Evolutionary conservation across 2,329 filamentous ascomycete genomes (phyloP), one percentile per base, ranked within the genome.

Genomic region (Cryphonectria naterciae): DNA sequence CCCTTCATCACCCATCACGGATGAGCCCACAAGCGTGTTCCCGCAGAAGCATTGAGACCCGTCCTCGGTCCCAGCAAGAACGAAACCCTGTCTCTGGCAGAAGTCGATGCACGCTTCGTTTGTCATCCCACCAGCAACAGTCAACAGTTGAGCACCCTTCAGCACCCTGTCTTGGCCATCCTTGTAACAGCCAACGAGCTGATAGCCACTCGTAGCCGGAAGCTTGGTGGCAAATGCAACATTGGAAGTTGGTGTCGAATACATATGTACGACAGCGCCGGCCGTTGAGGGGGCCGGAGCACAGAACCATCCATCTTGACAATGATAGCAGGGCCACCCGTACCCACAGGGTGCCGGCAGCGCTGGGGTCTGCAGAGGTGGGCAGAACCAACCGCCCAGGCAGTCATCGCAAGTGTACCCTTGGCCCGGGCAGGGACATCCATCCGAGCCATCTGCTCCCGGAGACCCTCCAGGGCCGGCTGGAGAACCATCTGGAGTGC

Each of bases 1-100:
- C 17, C 76, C 74, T 10, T 76, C 78, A 4, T 85, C 84, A 61
- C 83, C 81, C 25, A 88, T 75, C 73, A 80, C 79, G 64, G 80
- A 77, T 39, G 80, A 82, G 58, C 79, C 79, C 37, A 76, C 77
- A 25, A 85, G 75, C 35, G 75, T 75, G 72, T 83, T 80, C 22
- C 83, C 85, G 73, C 85, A 87, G 75, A 83, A 85, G 77, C 85
- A 87, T 72, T 82, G 80, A 32, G 81, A 80, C 46, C 81, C 82
- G 37, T 84, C 84, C 74, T 87, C 84, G 25, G 85, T 86, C 35
- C 85, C 85, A 0, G 85, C 85, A 70, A 86, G 78, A 54, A 78
- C 74, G 73, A 80, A 86, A 11, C 85, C 84, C 61, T 78, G 77
- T 46, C 74, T 74, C 10, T 82, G 78, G 77, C 87, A 89, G 76